These are phyloP conservation scores for Hypoxylon sp. DNA, from an alignment of 2,329 filamentous ascomycete genomes.

Conservation along the genomic window DNA sequence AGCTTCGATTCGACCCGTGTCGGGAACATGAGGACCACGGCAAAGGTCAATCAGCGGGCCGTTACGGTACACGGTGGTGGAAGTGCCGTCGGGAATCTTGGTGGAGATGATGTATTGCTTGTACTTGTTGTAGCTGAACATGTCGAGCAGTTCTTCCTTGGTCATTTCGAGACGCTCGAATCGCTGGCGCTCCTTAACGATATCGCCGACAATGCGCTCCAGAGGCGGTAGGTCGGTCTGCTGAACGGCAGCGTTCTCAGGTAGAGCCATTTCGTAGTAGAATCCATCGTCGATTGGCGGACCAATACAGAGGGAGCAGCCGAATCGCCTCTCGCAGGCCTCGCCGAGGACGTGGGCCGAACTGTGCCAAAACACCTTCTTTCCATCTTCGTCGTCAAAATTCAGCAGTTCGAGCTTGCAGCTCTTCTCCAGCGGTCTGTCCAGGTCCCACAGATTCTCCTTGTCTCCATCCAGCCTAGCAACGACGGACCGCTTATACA, in stretches of 20 bases:
- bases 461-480: slow-evolving; percentile 78
- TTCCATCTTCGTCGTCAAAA: slow-evolving; percentile 77
- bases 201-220: slow-evolving; percentile 79
- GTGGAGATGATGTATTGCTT: slow-evolving; percentile 97
- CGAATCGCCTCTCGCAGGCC: slow-evolving; percentile 87
- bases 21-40: slow-evolving; percentile 91
- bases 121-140: slow-evolving; percentile 98
- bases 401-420: slow-evolving; percentile 85
- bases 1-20: slow-evolving; percentile 92
- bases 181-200: slow-evolving; percentile 95
- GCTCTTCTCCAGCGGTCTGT: slow-evolving; percentile 86
- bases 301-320: slow-evolving; percentile 91
- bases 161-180: slow-evolving; percentile 90
- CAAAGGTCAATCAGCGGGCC: slow-evolving; percentile 95
- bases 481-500: slow-evolving; percentile 86
- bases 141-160: slow-evolving; percentile 90
- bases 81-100: slow-evolving; percentile 87
- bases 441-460: slow-evolving; percentile 86
- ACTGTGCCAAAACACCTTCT: slow-evolving; percentile 98
- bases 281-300: slow-evolving; percentile 83
- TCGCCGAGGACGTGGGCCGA: slow-evolving; percentile 96
- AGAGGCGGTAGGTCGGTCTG: slow-evolving; percentile 84
- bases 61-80: slow-evolving; percentile 92
- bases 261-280: slow-evolving; percentile 95
- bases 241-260: slow-evolving; percentile 74